A percentile compares a stretch with the other conserved stretches of the same genome.
Conservation (phyloP, 2,329 filamentous ascomycete species). For the Metarhizium sp. region DNA sequence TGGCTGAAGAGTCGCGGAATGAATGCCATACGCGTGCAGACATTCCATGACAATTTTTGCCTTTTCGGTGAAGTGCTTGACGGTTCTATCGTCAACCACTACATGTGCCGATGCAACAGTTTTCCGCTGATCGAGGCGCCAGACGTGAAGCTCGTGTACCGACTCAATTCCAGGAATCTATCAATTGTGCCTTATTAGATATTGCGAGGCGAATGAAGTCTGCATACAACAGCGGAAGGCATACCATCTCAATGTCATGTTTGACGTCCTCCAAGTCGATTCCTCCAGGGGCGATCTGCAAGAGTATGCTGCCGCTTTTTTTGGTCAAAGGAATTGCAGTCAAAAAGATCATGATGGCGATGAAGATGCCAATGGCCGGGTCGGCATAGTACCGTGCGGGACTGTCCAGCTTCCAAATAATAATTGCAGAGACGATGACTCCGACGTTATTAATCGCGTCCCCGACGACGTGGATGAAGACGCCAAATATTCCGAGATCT, state of each 20-base stretch:
- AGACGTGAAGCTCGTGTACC: slow-evolving; percentile 65
- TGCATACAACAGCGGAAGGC: background rate
- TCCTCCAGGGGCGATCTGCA: slow-evolving; percentile 55
- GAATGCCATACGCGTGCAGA: slow-evolving; percentile 64
- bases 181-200: background rate
- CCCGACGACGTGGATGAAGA: slow-evolving; percentile 60
- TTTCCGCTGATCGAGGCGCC: slow-evolving; percentile 63
- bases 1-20: slow-evolving; percentile 62
- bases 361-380: slow-evolving; percentile 58
- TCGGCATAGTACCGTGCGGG: slow-evolving; percentile 60
- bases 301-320: slow-evolving; percentile 53
- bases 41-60: slow-evolving; percentile 57
- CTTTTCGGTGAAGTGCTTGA: slow-evolving; percentile 49
- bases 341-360: slow-evolving; percentile 62
- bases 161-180: slow-evolving; percentile 57
- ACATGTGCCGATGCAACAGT: slow-evolving; percentile 62
- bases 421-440: slow-evolving; percentile 58
- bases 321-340: slow-evolving; percentile 55
- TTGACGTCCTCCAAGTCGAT: slow-evolving; percentile 54
- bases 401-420: slow-evolving; percentile 57
- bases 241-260: slow-evolving; percentile 57
- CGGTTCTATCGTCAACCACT: slow-evolving; percentile 46
- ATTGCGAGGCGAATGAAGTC: background rate
- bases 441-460: slow-evolving; percentile 71
- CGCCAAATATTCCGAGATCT: slow-evolving; percentile 64